phyloP scores from a whole-genome alignment of 2,329 filamentous ascomycete species.

The Hymenoscyphus albidus region DNA sequence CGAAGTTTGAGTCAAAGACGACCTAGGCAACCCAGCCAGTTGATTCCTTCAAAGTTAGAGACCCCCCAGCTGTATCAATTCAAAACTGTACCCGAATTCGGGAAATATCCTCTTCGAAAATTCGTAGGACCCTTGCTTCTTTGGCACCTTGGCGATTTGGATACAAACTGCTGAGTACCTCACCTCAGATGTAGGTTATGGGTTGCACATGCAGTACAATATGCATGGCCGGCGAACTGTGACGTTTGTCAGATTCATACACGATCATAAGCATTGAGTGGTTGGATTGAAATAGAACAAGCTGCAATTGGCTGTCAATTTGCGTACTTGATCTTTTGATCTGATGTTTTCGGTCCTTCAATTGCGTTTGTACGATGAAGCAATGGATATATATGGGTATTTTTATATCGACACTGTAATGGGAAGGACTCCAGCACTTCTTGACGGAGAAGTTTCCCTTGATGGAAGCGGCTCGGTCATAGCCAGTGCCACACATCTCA shows the following conservation, averaged over 20 bases:
- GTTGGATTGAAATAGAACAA: not conserved
- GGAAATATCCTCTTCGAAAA: not conserved
- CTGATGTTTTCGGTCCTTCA: not conserved
- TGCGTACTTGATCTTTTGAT: not conserved
- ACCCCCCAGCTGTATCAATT: not conserved
- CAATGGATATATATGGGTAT: too few relatives aligned
- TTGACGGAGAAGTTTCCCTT: not conserved
- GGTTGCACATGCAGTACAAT: not conserved
- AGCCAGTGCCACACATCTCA: not conserved
- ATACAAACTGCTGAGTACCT: not conserved
- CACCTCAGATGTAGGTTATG: not conserved
- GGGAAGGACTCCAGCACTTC: not conserved
- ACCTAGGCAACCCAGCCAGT: not conserved
- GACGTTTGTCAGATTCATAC: constrained; percentile 1
- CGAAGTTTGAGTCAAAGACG: not conserved
- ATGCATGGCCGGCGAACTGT: not conserved
- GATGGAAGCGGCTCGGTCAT: not conserved
- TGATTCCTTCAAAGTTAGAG: not conserved
- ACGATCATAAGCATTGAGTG: not conserved
- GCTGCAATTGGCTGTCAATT: not conserved
- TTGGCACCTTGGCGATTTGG: not conserved
- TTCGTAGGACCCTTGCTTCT: not conserved
- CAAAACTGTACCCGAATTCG: not conserved
- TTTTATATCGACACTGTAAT: not conserved
- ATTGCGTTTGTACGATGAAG: not conserved